These are phyloP conservation scores for Russula compacta DNA, from an alignment of 768 basidiomycete genomes.

Conservation along the genomic window DNA sequence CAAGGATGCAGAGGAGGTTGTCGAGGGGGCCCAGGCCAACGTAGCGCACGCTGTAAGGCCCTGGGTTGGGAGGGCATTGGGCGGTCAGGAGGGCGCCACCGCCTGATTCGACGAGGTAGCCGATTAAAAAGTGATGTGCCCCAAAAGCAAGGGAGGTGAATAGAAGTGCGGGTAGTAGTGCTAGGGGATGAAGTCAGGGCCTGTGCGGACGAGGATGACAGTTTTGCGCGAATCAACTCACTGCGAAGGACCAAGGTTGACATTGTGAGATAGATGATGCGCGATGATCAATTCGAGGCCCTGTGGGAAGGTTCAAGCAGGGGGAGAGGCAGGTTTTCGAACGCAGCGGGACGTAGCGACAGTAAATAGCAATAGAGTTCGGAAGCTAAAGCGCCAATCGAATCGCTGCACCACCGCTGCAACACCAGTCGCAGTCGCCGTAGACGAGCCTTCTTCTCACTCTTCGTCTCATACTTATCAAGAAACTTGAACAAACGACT, in stretches of 20 bases:
- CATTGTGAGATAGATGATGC: background rate
- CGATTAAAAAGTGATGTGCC: constrained; percentile 8
- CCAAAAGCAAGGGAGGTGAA: constrained; percentile 7
- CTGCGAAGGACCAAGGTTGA: background rate
- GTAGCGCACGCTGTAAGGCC: constrained; percentile 13
- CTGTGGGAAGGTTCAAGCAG: no score
- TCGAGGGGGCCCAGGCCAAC: constrained; percentile 6
- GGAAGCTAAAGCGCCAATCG: no score
- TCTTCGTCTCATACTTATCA: no score
- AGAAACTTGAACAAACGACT: no score
- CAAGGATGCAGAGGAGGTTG: constrained; percentile 5
- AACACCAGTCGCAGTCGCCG: no score
- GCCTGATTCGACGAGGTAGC: constrained; percentile 15
- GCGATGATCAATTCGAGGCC: background rate
- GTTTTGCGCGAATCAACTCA: background rate
- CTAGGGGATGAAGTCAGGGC: background rate
- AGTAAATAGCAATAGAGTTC: no score
- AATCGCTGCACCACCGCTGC: no score
- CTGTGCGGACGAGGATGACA: background rate
- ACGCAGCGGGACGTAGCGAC: no score
- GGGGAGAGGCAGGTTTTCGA: no score
- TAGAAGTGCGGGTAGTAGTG: constrained; percentile 7
- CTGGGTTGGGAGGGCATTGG: constrained; percentile 15
- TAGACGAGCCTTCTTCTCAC: no score
- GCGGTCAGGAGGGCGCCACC: background rate